Percentiles rank a stretch among this genome's conserved stretches.
These are phyloP conservation scores for Mycosphaerella arachidis DNA, from an alignment of 2,329 filamentous ascomycete species.

Conservation along the genomic window DNA sequence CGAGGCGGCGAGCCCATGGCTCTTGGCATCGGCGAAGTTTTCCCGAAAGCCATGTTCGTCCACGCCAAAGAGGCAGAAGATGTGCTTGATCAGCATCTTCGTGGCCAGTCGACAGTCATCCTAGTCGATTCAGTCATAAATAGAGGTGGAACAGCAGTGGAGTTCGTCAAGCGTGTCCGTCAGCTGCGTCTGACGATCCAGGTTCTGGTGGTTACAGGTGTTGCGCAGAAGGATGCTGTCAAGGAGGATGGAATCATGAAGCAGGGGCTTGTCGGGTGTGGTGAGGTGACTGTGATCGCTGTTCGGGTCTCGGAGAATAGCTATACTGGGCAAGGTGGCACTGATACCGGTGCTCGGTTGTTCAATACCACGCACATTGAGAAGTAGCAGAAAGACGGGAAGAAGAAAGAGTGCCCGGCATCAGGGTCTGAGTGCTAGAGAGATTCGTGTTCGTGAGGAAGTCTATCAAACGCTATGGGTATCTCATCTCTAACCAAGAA, in stretches of 20 bases:
- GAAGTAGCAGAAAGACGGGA: neutral
- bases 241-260: constrained; percentile 24
- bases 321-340: constrained; percentile 49
- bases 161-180: constrained; percentile 49
- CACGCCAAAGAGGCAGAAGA: constrained; percentile 44
- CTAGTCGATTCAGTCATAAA: constrained; percentile 61
- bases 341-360: constrained; percentile 57
- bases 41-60: constrained; percentile 51
- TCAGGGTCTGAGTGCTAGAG: no score
- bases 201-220: constrained; percentile 54
- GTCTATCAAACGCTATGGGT: no score
- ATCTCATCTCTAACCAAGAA: neutral
- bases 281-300: constrained; percentile 44
- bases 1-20: constrained; percentile 61
- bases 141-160: constrained; percentile 47
- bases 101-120: constrained; percentile 41
- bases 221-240: constrained; percentile 45
- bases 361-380: constrained; percentile 54
- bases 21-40: constrained; percentile 50
- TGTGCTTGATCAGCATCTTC: constrained; percentile 42
- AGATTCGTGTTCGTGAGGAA: no score
- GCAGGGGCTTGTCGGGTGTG: constrained; percentile 9
- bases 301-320: constrained; percentile 55
- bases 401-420: neutral
- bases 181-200: constrained; percentile 35